These are phyloP conservation scores for Lachnum nothofagi DNA, from an alignment of 2,329 filamentous ascomycete species.

Conservation along the genomic window DNA sequence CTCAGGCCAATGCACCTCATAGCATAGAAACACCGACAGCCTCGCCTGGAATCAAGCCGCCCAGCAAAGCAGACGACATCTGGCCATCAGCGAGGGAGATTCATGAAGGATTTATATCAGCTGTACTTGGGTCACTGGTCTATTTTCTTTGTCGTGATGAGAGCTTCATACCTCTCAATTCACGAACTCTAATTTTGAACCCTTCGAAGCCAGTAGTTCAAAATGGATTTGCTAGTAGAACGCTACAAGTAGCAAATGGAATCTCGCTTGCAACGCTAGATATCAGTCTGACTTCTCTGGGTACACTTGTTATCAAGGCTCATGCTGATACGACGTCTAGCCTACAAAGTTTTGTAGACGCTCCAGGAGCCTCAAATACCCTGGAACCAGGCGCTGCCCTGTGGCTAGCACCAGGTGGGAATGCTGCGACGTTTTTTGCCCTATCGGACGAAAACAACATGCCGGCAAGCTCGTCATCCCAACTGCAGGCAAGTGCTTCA, in stretches of 20 bases:
- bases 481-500: constrained; percentile 16
- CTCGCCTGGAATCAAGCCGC: constrained; percentile 23
- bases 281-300: constrained; percentile 31
- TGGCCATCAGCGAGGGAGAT: constrained; percentile 25
- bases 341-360: constrained; percentile 21
- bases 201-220: constrained; percentile 7
- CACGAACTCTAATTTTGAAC: constrained; percentile 30
- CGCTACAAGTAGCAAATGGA: constrained; percentile 6
- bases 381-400: constrained; percentile 24
- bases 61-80: constrained; percentile 12
- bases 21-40: constrained; percentile 19
- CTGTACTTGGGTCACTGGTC: constrained; percentile 30
- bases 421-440: constrained; percentile 29
- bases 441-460: constrained; percentile 20
- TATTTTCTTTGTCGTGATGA: constrained; percentile 32
- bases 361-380: constrained; percentile 1
- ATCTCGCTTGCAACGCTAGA: constrained; percentile 31
- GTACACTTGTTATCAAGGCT: constrained; percentile 31
- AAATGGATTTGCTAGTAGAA: constrained; percentile 1
- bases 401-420: constrained; percentile 32
- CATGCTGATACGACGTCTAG: constrained; percentile 24
- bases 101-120: constrained; percentile 33
- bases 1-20: constrained; percentile 20
- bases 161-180: constrained; percentile 31
- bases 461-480: constrained; percentile 13